These are phyloP conservation scores for Corymbia maculata DNA, from an alignment of 345 rosid species.

Conservation along the genomic window DNA sequence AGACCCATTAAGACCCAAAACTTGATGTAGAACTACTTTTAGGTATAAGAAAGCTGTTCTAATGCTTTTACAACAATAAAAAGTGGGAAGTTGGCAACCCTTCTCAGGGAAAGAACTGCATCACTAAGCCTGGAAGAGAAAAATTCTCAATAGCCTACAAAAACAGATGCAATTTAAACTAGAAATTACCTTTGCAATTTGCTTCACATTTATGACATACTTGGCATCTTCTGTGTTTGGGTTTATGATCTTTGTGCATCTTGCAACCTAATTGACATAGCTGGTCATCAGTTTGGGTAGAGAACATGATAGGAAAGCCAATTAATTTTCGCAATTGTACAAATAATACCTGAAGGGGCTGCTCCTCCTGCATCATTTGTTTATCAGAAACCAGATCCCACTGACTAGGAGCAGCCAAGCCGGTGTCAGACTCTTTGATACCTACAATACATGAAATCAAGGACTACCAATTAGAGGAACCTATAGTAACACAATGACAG, in stretches of 20 bases:
- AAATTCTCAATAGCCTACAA: neutral
- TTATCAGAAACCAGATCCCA: slow-evolving; percentile 99
- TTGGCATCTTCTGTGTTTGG: slow-evolving; percentile 97
- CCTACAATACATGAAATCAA: slow-evolving; percentile 18
- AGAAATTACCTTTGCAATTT: slow-evolving; percentile 69
- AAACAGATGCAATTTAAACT: neutral
- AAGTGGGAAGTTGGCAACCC: neutral
- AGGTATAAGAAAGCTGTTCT: neutral
- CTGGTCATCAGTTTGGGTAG: neutral
- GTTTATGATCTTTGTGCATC: slow-evolving; percentile 93
- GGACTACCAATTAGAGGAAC: neutral
- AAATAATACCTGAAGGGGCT: slow-evolving; percentile 61
- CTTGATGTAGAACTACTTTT: neutral
- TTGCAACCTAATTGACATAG: slow-evolving; percentile 51
- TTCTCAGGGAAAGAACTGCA: neutral
- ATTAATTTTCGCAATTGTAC: neutral
- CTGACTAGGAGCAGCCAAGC: slow-evolving; percentile 94
- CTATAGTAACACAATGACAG: neutral
- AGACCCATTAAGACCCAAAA: neutral
- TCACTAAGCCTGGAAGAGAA: neutral
- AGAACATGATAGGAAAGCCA: neutral
- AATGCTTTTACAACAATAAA: neutral
- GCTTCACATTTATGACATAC: slow-evolving; percentile 91
- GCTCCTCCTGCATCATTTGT: slow-evolving; percentile 99
- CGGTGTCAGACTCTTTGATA: slow-evolving; percentile 98